Evolutionary conservation across 441 rosid genomes (phyloP).

Genomic region (Oxalis stricta): DNA sequence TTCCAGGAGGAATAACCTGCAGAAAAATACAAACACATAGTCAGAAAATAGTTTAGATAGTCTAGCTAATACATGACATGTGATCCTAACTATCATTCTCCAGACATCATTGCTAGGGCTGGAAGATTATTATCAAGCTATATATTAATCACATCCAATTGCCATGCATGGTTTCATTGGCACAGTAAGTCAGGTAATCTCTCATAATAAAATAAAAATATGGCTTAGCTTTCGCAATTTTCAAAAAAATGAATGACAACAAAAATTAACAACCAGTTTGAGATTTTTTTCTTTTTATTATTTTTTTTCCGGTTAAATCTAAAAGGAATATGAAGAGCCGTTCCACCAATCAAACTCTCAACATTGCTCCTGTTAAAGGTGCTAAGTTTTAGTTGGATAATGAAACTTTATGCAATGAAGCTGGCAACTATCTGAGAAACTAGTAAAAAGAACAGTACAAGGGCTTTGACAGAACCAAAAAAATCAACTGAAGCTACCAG

Average conservation of each 20-base stretch:
- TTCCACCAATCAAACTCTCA: too few relatives aligned
- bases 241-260: too few relatives aligned
- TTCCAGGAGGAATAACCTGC: conserved; percentile 87
- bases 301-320: too few relatives aligned
- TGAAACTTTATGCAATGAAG: too few relatives aligned
- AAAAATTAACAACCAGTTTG: too few relatives aligned
- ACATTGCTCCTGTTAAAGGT: too few relatives aligned
- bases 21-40: conserved; percentile 1
- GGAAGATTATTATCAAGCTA: not conserved
- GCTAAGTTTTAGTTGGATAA: too few relatives aligned
- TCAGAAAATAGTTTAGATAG: not conserved
- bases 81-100: too few relatives aligned
- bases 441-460: too few relatives aligned
- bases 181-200: conserved; percentile 1
- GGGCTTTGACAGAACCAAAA: not conserved
- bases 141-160: not conserved
- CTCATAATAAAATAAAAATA: not conserved
- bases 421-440: not conserved
- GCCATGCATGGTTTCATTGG: not conserved
- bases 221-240: too few relatives aligned
- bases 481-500: not conserved
- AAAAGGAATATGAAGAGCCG: too few relatives aligned
- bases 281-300: too few relatives aligned
- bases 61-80: not conserved
- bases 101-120: not conserved